Evolutionary conservation across 495 filamentous ascomycete species (phyloP).

Genomic region (Ascobolus immersus): DNA sequence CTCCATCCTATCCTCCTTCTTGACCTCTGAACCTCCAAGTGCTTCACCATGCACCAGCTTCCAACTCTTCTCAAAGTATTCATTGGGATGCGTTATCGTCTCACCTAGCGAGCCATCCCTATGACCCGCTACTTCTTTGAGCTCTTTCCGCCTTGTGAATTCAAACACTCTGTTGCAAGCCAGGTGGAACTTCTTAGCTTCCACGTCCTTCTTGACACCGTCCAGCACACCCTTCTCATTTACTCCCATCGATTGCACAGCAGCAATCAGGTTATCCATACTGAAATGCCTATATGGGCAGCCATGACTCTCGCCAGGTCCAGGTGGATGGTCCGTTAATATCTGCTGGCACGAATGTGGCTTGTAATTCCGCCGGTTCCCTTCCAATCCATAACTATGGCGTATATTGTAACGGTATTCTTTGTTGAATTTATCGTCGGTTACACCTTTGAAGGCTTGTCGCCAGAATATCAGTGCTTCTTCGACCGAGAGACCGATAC

Average conservation of each 20-base stretch:
- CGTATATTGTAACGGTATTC: slow-evolving; percentile 93
- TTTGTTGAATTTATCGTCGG: slow-evolving; percentile 80
- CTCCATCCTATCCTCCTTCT: no score
- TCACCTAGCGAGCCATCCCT: slow-evolving; percentile 57
- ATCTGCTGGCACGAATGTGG: slow-evolving; percentile 90
- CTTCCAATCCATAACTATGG: slow-evolving; percentile 79
- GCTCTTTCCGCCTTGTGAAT: slow-evolving; percentile 54
- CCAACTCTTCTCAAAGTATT: slow-evolving; percentile 88
- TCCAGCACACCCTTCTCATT: slow-evolving; percentile 50
- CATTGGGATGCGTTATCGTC: slow-evolving; percentile 93
- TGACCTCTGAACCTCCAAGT: slow-evolving; percentile 3
- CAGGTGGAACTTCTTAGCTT: slow-evolving; percentile 71
- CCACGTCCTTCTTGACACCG: slow-evolving; percentile 68
- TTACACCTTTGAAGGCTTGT: slow-evolving; percentile 49
- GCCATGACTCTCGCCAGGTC: slow-evolving; percentile 65
- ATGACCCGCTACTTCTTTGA: slow-evolving; percentile 45
- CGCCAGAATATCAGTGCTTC: slow-evolving; percentile 95
- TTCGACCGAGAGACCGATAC: slow-evolving; percentile 71
- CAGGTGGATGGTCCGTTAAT: slow-evolving; percentile 57
- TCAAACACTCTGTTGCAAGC: slow-evolving; percentile 97
- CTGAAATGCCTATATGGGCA: slow-evolving; percentile 90
- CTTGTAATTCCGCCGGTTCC: slow-evolving; percentile 64
- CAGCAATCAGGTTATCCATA: slow-evolving; percentile 50
- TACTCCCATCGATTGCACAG: slow-evolving; percentile 37
- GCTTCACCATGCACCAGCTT: slow-evolving; percentile 47